Base-by-base conservation (phyloP, 345 rosid species). In the Citrus hindsii region DNA sequence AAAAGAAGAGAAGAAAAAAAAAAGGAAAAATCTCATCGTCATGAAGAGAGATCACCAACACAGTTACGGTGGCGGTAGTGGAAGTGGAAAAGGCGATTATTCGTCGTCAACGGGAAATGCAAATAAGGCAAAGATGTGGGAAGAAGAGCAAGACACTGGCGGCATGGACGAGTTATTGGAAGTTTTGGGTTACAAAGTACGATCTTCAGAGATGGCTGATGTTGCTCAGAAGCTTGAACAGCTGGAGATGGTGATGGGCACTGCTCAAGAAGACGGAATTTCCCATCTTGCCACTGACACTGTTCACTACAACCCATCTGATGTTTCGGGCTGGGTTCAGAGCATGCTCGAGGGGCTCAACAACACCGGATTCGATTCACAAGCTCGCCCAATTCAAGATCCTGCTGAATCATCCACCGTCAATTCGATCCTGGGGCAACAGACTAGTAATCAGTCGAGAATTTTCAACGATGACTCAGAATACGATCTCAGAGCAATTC, bases 111-210 rank as follows among this genome's bases (percentile, higher is more conserved):
- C 86, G 87, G 85, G n/a, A 69, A 76, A 59, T 85, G 35, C 67
- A 42, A 82, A 74, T 28, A 88, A 87, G 81, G 89, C 76, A 28
- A 87, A 84, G 83, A 40, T 80, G 42, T 79, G 85, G 87, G 87
- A 86, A 8, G 89, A 87, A 19, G 93, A 84, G 24, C 89, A 84
- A 73, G 94, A 85, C 61, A 76, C 87, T 8, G 89, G 86, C 69
- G 97, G 94, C n/a, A 88, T 92, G 93, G 98, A 93, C 81, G 98
- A 95, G 85, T 83, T 92, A 14, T 82, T 95, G 60, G 98, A 87
- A 25, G 97, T 84, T 67, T 61, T 93, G 75, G 98, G 98, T 27
- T 95, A 95, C 87, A 92, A 90, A 66, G 97, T 95, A 19, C 82
- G 89, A 69, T 83, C 92, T 2, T 88, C 98, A 0, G 98, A 93